Evolutionary conservation across 352 stramenopile genomes (phyloP).

Genomic region (Phytophthora fragariae): DNA sequence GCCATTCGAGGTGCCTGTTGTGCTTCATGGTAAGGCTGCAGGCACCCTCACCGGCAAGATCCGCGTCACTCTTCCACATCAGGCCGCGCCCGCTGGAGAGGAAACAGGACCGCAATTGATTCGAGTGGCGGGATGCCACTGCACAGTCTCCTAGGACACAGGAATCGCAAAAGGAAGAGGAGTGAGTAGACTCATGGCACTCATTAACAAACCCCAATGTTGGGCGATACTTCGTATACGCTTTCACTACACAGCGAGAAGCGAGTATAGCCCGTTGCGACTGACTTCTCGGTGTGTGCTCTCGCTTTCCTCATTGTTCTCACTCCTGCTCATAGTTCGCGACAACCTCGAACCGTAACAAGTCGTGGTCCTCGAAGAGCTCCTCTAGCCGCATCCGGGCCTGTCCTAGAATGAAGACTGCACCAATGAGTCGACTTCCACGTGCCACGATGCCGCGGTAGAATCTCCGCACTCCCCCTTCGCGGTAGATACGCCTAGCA

Average conservation of each 20-base stretch:
- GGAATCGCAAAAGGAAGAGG: constrained; percentile 6
- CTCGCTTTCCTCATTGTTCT: constrained; percentile 16
- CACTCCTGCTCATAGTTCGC: constrained; percentile 25
- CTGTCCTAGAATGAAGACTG: constrained; percentile 86
- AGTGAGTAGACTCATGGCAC: not conserved
- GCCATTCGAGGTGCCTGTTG: constrained; percentile 61
- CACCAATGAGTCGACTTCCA: constrained; percentile 71
- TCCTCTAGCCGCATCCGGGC: constrained; percentile 72
- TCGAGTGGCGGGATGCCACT: constrained; percentile 60
- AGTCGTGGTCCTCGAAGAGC: constrained; percentile 64
- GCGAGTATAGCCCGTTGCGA: constrained; percentile 7
- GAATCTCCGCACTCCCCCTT: constrained; percentile 61
- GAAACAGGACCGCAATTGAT: constrained; percentile 35
- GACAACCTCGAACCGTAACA: constrained; percentile 41
- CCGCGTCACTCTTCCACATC: constrained; percentile 65
- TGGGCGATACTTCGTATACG: constrained; percentile 1
- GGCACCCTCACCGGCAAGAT: constrained; percentile 63
- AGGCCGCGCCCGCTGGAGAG: constrained; percentile 37
- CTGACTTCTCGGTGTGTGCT: constrained; percentile 1
- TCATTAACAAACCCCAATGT: constrained; percentile 23
- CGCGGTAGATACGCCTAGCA: constrained; percentile 49
- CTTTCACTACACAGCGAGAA: constrained; percentile 6
- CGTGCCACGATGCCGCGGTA: constrained; percentile 79
- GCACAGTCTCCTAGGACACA: constrained; percentile 50
- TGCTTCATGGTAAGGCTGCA: constrained; percentile 62